Conservation (phyloP, 1,139 yeast species). For the Nakaseomyces uthaithaninus region DNA sequence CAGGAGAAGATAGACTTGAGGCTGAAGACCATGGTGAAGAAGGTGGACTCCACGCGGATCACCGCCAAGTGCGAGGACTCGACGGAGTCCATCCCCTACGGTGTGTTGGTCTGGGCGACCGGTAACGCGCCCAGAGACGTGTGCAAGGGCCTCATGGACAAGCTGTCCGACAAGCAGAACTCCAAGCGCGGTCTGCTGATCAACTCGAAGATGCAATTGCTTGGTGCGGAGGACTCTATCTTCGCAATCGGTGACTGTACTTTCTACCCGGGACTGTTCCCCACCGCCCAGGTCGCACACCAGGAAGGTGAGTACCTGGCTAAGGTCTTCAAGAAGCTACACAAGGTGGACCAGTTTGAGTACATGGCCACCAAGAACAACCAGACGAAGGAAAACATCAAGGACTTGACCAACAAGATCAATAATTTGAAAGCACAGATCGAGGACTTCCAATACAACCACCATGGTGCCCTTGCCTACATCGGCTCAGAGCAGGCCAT, state of each 20-base stretch:
- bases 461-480: constrained; percentile 71
- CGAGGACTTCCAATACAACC: constrained; percentile 51
- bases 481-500: constrained; percentile 89
- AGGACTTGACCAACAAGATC: constrained; percentile 33
- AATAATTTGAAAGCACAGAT: constrained; percentile 35
- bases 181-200: constrained; percentile 86
- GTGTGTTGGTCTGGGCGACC: constrained; percentile 93
- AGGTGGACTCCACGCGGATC: constrained; percentile 61
- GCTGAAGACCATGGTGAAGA: constrained; percentile 82
- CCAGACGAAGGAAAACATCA: constrained; percentile 29
- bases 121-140: constrained; percentile 89
- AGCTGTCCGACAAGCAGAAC: constrained; percentile 50
- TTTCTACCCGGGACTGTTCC: constrained; percentile 76
- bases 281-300: constrained; percentile 96
- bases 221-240: constrained; percentile 69
- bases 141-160: constrained; percentile 55
- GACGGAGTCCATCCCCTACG: constrained; percentile 68
- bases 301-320: constrained; percentile 88
- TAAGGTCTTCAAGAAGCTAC: constrained; percentile 56
- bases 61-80: constrained; percentile 53
- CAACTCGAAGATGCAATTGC: constrained; percentile 71
- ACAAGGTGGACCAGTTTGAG: constrained; percentile 58
- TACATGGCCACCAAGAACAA: constrained; percentile 22
- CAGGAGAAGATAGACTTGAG: constrained; percentile 70
- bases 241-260: constrained; percentile 95